These are phyloP conservation scores for Apiospora marii DNA, from an alignment of 2,329 filamentous ascomycete genomes.

Conservation along the genomic window DNA sequence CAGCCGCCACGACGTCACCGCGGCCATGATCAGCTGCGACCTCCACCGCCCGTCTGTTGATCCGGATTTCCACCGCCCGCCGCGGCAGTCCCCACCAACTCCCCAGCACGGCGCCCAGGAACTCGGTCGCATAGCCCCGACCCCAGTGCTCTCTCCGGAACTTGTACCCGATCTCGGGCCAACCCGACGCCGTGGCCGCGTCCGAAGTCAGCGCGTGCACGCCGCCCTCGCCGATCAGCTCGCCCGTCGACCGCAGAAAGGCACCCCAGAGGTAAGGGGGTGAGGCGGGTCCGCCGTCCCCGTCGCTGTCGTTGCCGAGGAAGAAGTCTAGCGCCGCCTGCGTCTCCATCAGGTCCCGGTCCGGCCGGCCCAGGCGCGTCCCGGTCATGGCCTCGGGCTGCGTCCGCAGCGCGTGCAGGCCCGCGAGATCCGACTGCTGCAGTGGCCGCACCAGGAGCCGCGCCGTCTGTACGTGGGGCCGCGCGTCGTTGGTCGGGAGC, in stretches of 20 bases:
- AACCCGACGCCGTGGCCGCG: not conserved
- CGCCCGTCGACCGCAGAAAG: constrained; percentile 47
- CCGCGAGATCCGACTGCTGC: constrained; percentile 32
- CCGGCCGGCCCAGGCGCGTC: constrained; percentile 33
- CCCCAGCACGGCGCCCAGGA: constrained; percentile 18
- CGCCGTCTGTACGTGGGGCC: constrained; percentile 34
- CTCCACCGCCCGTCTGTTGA: constrained; percentile 1
- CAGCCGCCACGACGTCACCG: not conserved
- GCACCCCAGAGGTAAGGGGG: constrained; percentile 34
- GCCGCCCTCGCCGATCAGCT: constrained; percentile 51
- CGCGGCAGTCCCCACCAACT: constrained; percentile 26
- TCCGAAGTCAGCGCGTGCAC: constrained; percentile 26
- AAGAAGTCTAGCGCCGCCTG: constrained; percentile 31
- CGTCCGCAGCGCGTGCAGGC: constrained; percentile 33
- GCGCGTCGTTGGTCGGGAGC: constrained; percentile 32
- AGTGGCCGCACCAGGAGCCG: constrained; percentile 38
- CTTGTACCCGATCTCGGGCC: constrained; percentile 29
- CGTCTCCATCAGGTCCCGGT: constrained; percentile 35
- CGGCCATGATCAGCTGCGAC: not conserved
- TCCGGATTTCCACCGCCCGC: not conserved
- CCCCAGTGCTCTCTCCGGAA: constrained; percentile 27
- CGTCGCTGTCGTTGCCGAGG: not conserved
- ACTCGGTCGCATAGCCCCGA: constrained; percentile 26
- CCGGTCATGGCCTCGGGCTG: constrained; percentile 38
- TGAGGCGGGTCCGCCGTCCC: constrained; percentile 26